A percentile compares a stretch with the other conserved stretches of the same genome.
Evolutionary conservation across 345 rosid species (phyloP).

Genomic region (Eucalyptus paniculata): DNA sequence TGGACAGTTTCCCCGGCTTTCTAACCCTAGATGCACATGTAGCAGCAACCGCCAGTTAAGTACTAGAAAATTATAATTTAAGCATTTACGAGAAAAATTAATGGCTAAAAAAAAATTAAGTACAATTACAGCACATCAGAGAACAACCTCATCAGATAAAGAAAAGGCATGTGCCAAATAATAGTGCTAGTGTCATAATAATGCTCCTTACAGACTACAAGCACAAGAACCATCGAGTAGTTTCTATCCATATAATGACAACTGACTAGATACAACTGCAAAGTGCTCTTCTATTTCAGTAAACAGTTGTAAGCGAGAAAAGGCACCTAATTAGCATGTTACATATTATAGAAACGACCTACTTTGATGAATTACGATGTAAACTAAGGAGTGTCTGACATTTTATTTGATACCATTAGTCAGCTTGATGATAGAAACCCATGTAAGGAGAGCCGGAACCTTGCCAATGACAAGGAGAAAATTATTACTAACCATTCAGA

Average conservation of each 20-base stretch:
- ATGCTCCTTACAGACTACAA: not conserved
- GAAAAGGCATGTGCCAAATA: not conserved
- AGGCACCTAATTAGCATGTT: not conserved
- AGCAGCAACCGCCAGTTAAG: not conserved
- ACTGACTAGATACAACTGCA: not conserved
- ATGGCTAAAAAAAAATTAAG: not conserved
- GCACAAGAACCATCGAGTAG: not conserved
- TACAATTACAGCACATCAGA: not conserved
- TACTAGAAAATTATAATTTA: not conserved
- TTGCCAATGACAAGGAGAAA: not conserved
- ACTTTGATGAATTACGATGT: not conserved
- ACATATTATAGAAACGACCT: not conserved
- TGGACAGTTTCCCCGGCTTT: slow-evolving; percentile 63
- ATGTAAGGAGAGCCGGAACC: not conserved
- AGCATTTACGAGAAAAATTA: not conserved
- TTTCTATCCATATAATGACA: not conserved
- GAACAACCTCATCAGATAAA: not conserved
- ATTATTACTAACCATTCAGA: not conserved
- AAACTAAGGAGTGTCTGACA: not conserved
- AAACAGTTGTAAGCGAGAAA: not conserved
- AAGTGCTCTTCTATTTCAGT: not conserved
- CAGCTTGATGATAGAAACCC: not conserved
- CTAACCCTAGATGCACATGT: slow-evolving; percentile 13
- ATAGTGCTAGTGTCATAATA: not conserved
- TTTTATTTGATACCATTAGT: not conserved